Base-by-base conservation (phyloP, 805 yeast genomes). In the Wickerhamomyces pijperi region DNA sequence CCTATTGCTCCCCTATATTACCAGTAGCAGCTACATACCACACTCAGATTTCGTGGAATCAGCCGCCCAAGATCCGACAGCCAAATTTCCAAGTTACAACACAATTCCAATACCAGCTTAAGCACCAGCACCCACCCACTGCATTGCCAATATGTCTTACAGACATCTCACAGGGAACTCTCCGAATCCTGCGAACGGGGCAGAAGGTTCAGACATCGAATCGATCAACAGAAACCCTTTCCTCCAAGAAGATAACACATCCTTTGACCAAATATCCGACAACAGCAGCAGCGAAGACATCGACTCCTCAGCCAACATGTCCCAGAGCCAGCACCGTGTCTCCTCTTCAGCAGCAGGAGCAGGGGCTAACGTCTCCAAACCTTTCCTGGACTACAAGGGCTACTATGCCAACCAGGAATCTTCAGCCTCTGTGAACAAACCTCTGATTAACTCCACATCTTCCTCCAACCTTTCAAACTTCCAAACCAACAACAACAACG, bases 391-490 rank as follows among this genome's bases (percentile, higher is more conserved):
- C 25, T 68, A 67, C 43, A 58, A 61, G 20, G 69, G 68, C 1
- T 65, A 65, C 49, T 66, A 63, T 50, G 55, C 64, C 16, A 62
- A 62, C 29, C 62, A 60, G 39, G 65, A 64, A 18, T 65, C 70
- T 3, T 51, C 67, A 16, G 58, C 64, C 46, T 58, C 66, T 19
- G 50, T 66, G 39, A 39, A 29, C 25, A 31, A 15, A 14, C 33
- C 19, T 7, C 17, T 16, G 12, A 19, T 16, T 4, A 39, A 41
- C 17, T 47, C 54, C 12, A 42, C 46, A 25, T 51, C 58, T 2
- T 50, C 56, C 5, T 47, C 58, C 16, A 49, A 36, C 36, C n/a
- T 50, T 8, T 47, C 55, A 6, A 48, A 39, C 19, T 45, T 38
- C n/a, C 9, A 21, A 35, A 38, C 13, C 42, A 34, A 16, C 19